A percentile compares a stretch with the other conserved stretches of the same genome.
Conservation (phyloP, 2,329 filamentous ascomycete genomes). For the Epichloe typhina region DNA sequence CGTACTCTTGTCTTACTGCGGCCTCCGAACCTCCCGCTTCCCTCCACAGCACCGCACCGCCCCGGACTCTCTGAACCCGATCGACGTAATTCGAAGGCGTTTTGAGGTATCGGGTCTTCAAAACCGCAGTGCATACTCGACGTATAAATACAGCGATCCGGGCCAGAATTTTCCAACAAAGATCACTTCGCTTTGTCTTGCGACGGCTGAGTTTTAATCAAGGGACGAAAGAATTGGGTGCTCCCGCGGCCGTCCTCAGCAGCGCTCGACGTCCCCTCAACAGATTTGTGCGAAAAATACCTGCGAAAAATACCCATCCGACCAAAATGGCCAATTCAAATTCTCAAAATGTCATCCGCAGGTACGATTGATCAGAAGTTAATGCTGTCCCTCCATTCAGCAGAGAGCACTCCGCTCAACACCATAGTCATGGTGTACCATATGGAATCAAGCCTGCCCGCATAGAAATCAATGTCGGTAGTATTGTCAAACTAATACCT, state of each 20-base stretch:
- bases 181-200: no score
- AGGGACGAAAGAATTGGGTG: no score
- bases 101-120: not conserved
- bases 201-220: no score
- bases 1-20: not conserved
- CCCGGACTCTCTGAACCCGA: not conserved
- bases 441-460: not conserved
- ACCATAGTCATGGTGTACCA: not conserved
- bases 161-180: no score
- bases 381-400: no score
- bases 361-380: slow-evolving; percentile 29
- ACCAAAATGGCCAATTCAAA: slow-evolving; percentile 30
- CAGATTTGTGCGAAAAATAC: not conserved
- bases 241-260: not conserved
- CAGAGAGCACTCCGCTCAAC: not conserved
- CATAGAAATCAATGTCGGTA: not conserved
- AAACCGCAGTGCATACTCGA: not conserved
- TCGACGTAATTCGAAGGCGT: not conserved
- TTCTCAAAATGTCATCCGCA: slow-evolving; percentile 48
- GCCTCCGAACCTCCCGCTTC: not conserved
- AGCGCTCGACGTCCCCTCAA: not conserved
- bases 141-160: not conserved
- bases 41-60: not conserved
- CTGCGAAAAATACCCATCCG: not conserved
- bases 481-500: not conserved